Evolutionary conservation across 306 rosid species (phyloP).

Genomic region (Albizia julibrissin): DNA sequence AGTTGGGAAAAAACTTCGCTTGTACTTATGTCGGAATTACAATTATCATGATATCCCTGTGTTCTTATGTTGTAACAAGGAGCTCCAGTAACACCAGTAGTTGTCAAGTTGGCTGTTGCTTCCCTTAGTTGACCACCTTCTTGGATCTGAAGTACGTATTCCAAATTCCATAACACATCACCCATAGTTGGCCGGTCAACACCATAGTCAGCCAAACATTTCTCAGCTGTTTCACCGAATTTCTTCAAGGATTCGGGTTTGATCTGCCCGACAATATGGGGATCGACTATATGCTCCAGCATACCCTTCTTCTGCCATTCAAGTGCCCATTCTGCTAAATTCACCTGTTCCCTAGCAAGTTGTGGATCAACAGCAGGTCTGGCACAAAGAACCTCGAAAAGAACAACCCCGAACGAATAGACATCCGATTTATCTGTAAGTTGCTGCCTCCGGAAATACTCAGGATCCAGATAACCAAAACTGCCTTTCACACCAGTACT

Average conservation of each 20-base stretch:
- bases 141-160: slow-evolving; percentile 90
- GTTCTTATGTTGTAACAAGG: slow-evolving; percentile 40
- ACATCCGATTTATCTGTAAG: slow-evolving; percentile 95
- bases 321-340: slow-evolving; percentile 91
- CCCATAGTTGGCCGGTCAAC: slow-evolving; percentile 98
- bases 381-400: slow-evolving; percentile 89
- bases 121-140: slow-evolving; percentile 53
- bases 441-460: slow-evolving; percentile 94
- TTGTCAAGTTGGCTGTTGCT: slow-evolving; percentile 28
- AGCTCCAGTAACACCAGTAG: slow-evolving; percentile 34
- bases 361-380: slow-evolving; percentile 95
- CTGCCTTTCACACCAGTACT: slow-evolving; percentile 98
- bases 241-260: slow-evolving; percentile 74
- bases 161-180: slow-evolving; percentile 95
- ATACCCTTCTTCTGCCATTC: slow-evolving; percentile 84
- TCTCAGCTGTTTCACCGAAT: slow-evolving; percentile 93
- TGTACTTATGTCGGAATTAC: slow-evolving; percentile 57
- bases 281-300: slow-evolving; percentile 75
- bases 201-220: slow-evolving; percentile 92
- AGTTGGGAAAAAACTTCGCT: slow-evolving; percentile 87
- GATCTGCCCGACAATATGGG: slow-evolving; percentile 62
- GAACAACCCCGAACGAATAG: slow-evolving; percentile 96
- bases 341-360: slow-evolving; percentile 83
- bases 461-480: slow-evolving; percentile 94
- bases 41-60: slow-evolving; percentile 44